These are phyloP conservation scores for Psidium friedrichsthalianum DNA, from an alignment of 345 rosid species.

Conservation along the genomic window DNA sequence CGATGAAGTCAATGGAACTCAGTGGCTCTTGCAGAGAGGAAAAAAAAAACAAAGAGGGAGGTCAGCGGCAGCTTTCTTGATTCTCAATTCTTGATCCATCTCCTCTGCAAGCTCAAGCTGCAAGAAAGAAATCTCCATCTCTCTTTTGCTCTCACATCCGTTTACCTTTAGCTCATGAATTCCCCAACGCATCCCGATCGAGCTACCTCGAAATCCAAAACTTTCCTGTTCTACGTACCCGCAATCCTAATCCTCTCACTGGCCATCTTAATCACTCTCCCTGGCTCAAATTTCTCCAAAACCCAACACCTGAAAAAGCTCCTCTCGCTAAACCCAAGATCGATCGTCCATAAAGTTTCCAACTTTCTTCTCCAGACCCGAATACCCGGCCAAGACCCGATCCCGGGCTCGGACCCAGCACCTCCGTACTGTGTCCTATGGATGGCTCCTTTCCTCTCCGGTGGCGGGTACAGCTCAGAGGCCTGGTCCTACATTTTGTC, in stretches of 20 bases:
- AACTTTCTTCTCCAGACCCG: constrained; percentile 4
- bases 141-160: not conserved
- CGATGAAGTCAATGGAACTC: not conserved
- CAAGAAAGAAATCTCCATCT: not conserved
- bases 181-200: not conserved
- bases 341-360: constrained; percentile 14
- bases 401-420: not conserved
- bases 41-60: not conserved
- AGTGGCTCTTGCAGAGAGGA: not conserved
- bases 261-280: constrained; percentile 20
- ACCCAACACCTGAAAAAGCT: constrained; percentile 21
- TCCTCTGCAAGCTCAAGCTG: not conserved
- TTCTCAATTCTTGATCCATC: not conserved
- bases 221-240: constrained; percentile 19
- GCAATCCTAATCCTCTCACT: constrained; percentile 31
- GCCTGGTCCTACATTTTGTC: too few species aligned
- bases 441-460: constrained; percentile 92
- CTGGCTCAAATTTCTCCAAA: constrained; percentile 26
- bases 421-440: constrained; percentile 57
- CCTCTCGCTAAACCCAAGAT: constrained; percentile 16
- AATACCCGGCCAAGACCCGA: constrained; percentile 1
- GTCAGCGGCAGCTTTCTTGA: not conserved
- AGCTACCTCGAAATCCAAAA: constrained; percentile 13
- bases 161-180: not conserved
- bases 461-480: constrained; percentile 21